Conservation (phyloP, 768 basidiomycete species). For the Gymnopilus dilepis region DNA sequence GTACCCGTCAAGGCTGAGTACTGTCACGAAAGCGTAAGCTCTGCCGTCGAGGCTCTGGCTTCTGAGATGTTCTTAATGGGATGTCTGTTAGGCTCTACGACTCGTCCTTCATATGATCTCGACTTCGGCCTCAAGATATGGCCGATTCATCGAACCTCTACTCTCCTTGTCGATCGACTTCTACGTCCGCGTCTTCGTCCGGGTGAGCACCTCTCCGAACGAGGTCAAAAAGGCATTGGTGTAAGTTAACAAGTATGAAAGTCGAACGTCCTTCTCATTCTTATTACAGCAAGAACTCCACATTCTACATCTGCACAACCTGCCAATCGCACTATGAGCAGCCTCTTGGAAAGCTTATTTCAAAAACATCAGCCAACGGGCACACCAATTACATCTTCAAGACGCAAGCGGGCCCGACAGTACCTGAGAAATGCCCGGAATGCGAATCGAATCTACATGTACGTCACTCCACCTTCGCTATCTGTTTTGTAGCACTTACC, state of each 20-base stretch:
- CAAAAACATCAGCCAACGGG: constrained; percentile 62
- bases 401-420: constrained; percentile 70
- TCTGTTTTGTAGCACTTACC: neutral
- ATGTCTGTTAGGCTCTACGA: constrained; percentile 71
- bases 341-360: constrained; percentile 77
- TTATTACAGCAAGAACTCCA: constrained; percentile 74
- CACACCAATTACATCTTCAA: constrained; percentile 72
- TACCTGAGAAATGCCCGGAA: constrained; percentile 74
- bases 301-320: constrained; percentile 81
- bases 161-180: constrained; percentile 96
- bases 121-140: constrained; percentile 89
- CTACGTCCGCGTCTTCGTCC: constrained; percentile 91
- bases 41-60: too few relatives aligned
- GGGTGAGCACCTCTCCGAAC: constrained; percentile 70
- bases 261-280: neutral
- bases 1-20: constrained; percentile 91
- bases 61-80: neutral
- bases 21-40: constrained; percentile 86
- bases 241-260: constrained; percentile 47
- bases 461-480: constrained; percentile 23
- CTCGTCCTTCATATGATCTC: constrained; percentile 88
- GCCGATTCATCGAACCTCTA: constrained; percentile 88
- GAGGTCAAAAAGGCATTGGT: constrained; percentile 84
- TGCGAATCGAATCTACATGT: constrained; percentile 83
- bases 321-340: constrained; percentile 88